phyloP scores from a whole-genome alignment of 2,329 filamentous ascomycete genomes.

The Diplodia seriata region DNA sequence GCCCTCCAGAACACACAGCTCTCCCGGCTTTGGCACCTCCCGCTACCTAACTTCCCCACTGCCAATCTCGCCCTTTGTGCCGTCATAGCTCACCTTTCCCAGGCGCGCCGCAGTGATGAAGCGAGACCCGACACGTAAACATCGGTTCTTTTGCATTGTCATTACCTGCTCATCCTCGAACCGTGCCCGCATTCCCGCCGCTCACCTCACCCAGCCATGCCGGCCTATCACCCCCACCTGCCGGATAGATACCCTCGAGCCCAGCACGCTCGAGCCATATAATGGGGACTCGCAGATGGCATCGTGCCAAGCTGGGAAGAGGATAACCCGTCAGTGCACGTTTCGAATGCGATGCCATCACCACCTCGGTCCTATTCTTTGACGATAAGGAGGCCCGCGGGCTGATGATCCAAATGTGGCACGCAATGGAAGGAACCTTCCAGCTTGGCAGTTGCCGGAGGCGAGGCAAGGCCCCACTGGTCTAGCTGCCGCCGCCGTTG shows the following conservation, averaged over 20 bases:
- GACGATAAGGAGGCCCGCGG: not conserved
- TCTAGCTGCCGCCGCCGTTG: not conserved
- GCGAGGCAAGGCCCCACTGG: not conserved
- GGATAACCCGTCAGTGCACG: conserved; percentile 2
- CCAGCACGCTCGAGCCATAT: conserved; percentile 1
- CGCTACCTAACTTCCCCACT: not conserved
- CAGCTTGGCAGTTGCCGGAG: conserved; percentile 11
- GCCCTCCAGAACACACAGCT: not conserved
- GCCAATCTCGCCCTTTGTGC: not conserved
- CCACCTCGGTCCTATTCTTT: conserved; percentile 17
- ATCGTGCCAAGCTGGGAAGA: conserved; percentile 10
- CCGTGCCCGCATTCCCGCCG: not conserved
- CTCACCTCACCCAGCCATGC: not conserved
- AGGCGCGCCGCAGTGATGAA: not conserved
- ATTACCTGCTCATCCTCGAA: not conserved
- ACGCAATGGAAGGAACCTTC: conserved; percentile 10
- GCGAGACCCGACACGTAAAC: not conserved
- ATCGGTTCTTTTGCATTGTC: not conserved
- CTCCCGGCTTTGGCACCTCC: not conserved
- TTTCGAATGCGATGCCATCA: not conserved
- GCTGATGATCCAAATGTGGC: not conserved
- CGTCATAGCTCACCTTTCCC: not conserved
- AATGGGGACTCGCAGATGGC: not conserved
- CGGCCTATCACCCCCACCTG: not conserved
- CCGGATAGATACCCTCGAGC: not conserved